Base-by-base conservation (phyloP, 2,329 filamentous ascomycete genomes). In the Sclerotinia glacialis region DNA sequence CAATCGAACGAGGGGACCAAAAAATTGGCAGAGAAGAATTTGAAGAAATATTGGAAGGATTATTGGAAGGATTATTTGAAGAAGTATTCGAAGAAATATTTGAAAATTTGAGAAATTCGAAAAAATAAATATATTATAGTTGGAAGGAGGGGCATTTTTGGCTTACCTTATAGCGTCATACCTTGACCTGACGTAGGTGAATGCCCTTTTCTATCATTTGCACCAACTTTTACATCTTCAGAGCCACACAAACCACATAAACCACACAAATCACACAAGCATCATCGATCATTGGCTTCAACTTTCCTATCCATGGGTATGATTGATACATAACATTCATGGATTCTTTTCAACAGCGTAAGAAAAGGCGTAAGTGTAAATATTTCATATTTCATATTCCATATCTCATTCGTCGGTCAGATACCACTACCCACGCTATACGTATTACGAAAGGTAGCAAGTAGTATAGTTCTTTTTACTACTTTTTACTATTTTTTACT, bases 81-180 rank as follows among this genome's bases (percentile, higher is more conserved):
- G n/a, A n/a, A n/a, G n/a, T n/a, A n/a, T n/a, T n/a, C n/a, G n/a
- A n/a, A n/a, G n/a, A n/a, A n/a, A n/a, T n/a, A n/a, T n/a, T n/a
- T n/a, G n/a, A n/a, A n/a, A n/a, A n/a, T n/a, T n/a, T n/a, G n/a
- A n/a, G n/a, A n/a, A n/a, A n/a, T n/a, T n/a, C n/a, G n/a, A n/a
- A n/a, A n/a, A n/a, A n/a, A n/a, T n/a, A n/a, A n/a, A n/a, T n/a
- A n/a, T n/a, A n/a, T n/a, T n/a, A 23, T 47, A 18, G 11, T 47
- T 47, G 56, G 28, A 60, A 47, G 28, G 44, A 46, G 56, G 56
- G 56, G 55, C 55, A 46, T n/a, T 31, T 54, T 54, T 31, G 18
- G 14, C 5, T 18, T 31, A n/a, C 31, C 7, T 42, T 14, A 59
- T 44, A 16, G 26, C 56, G 56, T 59, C 56, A 59, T 56, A 56